These are phyloP conservation scores for Colletotrichum higginsianum DNA, from an alignment of 2,329 filamentous ascomycete genomes.

Conservation along the genomic window DNA sequence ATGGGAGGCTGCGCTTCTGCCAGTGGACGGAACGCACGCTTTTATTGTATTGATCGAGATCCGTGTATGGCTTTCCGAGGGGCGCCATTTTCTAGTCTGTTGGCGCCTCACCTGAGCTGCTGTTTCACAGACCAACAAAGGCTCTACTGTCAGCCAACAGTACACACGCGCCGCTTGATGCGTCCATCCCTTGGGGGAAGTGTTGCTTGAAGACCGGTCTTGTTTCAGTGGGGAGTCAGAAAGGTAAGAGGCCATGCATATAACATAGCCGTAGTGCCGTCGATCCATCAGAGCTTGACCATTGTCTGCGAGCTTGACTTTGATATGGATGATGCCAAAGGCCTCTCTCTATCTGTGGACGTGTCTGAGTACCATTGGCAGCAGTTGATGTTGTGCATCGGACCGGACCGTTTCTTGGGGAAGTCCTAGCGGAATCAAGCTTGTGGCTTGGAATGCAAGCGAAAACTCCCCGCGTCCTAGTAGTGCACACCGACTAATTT, in stretches of 20 bases:
- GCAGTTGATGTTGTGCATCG: neutral
- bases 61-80: neutral
- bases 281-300: no score
- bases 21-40: neutral
- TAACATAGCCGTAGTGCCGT: neutral
- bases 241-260: neutral
- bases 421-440: slow-evolving; percentile 9
- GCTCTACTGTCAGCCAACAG: neutral
- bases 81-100: neutral
- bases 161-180: slow-evolving; percentile 4
- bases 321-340: neutral
- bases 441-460: neutral
- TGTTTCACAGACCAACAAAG: neutral
- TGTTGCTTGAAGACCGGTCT: neutral
- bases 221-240: neutral
- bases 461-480: neutral
- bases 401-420: slow-evolving; percentile 31
- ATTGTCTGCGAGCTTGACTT: neutral
- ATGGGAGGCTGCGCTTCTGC: neutral
- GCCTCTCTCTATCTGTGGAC: neutral
- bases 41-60: slow-evolving; percentile 1
- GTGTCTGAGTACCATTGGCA: neutral
- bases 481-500: neutral
- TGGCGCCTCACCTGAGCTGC: neutral
- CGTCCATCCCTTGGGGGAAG: neutral